Conservation (phyloP, 768 basidiomycete genomes). For the Tulasnella sp. region DNA sequence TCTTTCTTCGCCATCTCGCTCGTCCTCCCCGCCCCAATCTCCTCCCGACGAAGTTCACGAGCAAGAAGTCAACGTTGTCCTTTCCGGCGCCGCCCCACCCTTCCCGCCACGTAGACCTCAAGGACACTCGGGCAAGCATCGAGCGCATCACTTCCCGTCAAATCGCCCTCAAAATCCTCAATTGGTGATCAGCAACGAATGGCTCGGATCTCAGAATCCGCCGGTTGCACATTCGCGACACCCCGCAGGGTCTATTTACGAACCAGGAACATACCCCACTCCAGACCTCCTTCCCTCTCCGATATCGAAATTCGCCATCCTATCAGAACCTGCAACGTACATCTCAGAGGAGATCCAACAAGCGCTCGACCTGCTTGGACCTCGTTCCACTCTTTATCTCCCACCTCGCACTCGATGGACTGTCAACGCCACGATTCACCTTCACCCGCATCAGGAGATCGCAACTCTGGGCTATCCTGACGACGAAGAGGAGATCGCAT, state of each 20-base stretch:
- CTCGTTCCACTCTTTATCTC: slow-evolving; percentile 19
- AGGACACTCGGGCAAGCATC: not conserved
- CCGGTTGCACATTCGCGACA: too few species aligned
- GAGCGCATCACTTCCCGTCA: not conserved
- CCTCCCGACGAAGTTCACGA: not conserved
- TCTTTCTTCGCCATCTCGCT: not conserved
- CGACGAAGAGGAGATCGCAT: slow-evolving; percentile 17
- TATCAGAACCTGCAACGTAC: not conserved
- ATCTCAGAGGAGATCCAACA: slow-evolving; percentile 17
- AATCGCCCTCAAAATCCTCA: not conserved
- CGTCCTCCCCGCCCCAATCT: not conserved
- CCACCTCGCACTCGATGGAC: slow-evolving; percentile 17
- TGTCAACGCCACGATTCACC: slow-evolving; percentile 13
- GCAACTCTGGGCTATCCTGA: slow-evolving; percentile 20
- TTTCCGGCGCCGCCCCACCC: not conserved
- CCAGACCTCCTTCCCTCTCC: slow-evolving; percentile 14
- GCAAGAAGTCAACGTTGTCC: not conserved
- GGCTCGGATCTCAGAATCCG: too few species aligned
- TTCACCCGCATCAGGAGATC: slow-evolving; percentile 18
- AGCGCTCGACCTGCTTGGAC: slow-evolving; percentile 17
- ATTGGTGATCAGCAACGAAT: not conserved
- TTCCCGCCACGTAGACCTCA: not conserved
- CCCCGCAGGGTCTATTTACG: slow-evolving; percentile 10
- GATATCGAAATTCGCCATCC: not conserved
- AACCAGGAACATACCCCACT: slow-evolving; percentile 15